phyloP scores from a whole-genome alignment of 1,284 basidiomycete genomes.

The Golubevia pallescens region DNA sequence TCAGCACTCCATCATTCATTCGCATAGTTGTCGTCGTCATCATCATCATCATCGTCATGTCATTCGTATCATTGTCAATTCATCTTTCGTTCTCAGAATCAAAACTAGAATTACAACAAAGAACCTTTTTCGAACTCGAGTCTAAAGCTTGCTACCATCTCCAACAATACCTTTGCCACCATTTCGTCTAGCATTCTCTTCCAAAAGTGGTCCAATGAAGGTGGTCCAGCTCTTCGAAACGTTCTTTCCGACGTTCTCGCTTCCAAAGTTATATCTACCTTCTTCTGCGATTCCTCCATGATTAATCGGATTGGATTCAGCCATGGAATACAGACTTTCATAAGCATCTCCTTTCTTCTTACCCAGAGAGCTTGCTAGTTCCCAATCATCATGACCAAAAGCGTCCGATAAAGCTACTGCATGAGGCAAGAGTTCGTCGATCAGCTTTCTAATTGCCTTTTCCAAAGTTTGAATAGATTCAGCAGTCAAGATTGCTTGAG shows the following conservation, averaged over 20 bases:
- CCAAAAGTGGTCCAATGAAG: neutral
- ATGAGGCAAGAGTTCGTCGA: slow-evolving; percentile 71
- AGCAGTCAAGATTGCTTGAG: slow-evolving; percentile 13
- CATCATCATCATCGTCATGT: no score
- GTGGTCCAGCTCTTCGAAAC: neutral
- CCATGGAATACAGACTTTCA: slow-evolving; percentile 49
- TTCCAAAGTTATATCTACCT: neutral
- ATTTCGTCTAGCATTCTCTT: neutral
- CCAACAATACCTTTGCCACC: neutral
- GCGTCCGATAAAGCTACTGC: slow-evolving; percentile 76
- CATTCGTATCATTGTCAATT: no score
- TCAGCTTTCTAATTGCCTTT: slow-evolving; percentile 69
- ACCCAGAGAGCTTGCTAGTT: slow-evolving; percentile 73
- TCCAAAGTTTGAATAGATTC: slow-evolving; percentile 71
- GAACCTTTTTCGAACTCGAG: neutral
- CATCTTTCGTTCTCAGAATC: no score
- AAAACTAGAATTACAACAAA: no score
- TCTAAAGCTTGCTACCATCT: neutral
- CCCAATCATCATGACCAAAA: slow-evolving; percentile 79
- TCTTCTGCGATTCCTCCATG: slow-evolving; percentile 14
- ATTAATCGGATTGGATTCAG: slow-evolving; percentile 53
- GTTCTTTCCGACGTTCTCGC: neutral
- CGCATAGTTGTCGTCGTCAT: no score
- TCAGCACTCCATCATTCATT: no score
- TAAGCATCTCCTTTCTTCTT: slow-evolving; percentile 51